Evolutionary conservation across 768 basidiomycete genomes (phyloP).

Genomic region (Lactifluus hygrophoroides): DNA sequence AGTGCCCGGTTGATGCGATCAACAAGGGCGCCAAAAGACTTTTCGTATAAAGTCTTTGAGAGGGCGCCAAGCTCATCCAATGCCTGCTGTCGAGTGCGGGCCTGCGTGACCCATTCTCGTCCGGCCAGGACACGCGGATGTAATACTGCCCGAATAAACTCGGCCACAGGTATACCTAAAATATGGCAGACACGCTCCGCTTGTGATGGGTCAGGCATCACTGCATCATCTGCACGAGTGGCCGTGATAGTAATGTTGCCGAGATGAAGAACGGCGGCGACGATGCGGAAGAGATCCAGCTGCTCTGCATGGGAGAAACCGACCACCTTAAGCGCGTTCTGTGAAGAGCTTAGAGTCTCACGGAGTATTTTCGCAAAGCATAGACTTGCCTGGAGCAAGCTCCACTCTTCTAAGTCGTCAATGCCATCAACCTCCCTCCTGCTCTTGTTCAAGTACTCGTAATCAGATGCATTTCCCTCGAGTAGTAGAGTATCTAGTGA

Average conservation of each 20-base stretch:
- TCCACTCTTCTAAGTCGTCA: constrained; percentile 87
- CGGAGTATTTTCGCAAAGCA: background rate
- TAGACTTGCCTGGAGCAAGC: constrained; percentile 53
- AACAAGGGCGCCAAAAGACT: constrained; percentile 88
- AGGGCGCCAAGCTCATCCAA: constrained; percentile 85
- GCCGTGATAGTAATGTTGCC: constrained; percentile 85
- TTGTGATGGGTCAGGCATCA: constrained; percentile 74
- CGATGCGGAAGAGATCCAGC: constrained; percentile 85
- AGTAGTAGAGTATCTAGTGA: constrained; percentile 64
- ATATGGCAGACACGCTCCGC: constrained; percentile 87
- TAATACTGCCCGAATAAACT: constrained; percentile 83
- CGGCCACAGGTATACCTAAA: constrained; percentile 77
- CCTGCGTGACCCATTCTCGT: constrained; percentile 93
- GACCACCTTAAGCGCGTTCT: constrained; percentile 82
- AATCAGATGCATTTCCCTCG: constrained; percentile 66
- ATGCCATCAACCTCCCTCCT: constrained; percentile 91
- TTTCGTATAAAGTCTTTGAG: constrained; percentile 95
- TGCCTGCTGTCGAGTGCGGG: constrained; percentile 85
- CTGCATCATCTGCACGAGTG: constrained; percentile 69
- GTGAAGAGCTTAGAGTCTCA: background rate
- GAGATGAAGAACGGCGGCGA: constrained; percentile 90
- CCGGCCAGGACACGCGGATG: constrained; percentile 90
- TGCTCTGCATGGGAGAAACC: constrained; percentile 84
- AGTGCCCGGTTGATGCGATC: constrained; percentile 92
- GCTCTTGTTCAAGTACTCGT: constrained; percentile 87